Conservation (phyloP, 148 eudicot species). For the Agrostemma githago region DNA sequence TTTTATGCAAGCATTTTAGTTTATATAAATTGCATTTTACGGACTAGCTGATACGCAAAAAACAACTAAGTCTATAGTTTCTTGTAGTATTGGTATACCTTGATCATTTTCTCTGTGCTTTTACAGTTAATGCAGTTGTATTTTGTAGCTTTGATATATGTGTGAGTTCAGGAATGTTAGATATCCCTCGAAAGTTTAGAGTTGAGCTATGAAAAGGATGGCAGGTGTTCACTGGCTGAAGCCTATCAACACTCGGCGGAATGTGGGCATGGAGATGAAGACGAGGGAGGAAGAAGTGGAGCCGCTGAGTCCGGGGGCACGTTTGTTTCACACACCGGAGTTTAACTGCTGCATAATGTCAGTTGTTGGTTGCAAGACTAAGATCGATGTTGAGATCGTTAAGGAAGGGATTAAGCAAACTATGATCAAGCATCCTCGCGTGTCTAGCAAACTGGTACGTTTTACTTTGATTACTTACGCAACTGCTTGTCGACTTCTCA, state of each 20-base stretch:
- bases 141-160: background rate
- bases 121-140: background rate
- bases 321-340: constrained; percentile 35
- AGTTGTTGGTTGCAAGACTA: constrained; percentile 27
- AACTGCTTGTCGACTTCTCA: background rate
- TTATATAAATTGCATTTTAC: no score
- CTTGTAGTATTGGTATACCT: background rate
- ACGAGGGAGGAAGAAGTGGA: constrained; percentile 18
- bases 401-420: constrained; percentile 25
- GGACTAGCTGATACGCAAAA: background rate
- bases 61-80: background rate
- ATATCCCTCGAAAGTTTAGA: background rate
- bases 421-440: constrained; percentile 49
- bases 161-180: background rate
- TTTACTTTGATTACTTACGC: background rate
- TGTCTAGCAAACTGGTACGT: constrained; percentile 44
- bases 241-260: constrained; percentile 19
- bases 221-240: constrained; percentile 9
- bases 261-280: background rate
- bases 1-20: background rate
- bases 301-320: constrained; percentile 47
- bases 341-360: constrained; percentile 39
- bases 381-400: constrained; percentile 26
- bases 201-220: background rate
- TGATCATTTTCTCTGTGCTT: background rate